Base-by-base conservation (phyloP, 2,329 filamentous ascomycete species). In the Verticillium longisporum region DNA sequence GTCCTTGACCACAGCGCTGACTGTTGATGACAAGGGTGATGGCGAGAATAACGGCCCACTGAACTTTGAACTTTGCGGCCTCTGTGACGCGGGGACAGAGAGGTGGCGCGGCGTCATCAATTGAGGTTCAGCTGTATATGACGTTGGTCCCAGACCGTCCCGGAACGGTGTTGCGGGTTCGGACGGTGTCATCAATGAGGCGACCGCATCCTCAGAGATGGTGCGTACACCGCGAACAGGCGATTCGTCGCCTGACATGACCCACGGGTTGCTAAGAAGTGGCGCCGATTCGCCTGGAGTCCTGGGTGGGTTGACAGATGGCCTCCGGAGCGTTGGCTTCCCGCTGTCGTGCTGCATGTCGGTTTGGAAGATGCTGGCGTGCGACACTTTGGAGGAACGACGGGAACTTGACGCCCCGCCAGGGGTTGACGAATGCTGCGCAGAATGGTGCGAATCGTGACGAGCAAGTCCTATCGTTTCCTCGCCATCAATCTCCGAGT, bases 401-500 rank as follows among this genome's bases (percentile, higher is more conserved):
- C 80, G 77, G 6, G 82, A 83, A 54, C 66, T 60, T 54, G 65
- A 53, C 21, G 65, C 62, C 57, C 61, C 64, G 55, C 68, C 68
- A 15, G 66, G 66, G 15, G 45, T 54, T 7, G 45, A 53, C 14
- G 57, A 31, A 6, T 71, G 72, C 66, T 72, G 67, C 61, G 73
- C 62, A 63, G 76, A 68, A 59, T 73, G 74, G 68, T 76, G 77
- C 56, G 70, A 76, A 65, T 80, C 81, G 69, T 89, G 87, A 53
- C 83, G 74, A 1, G 74, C 71, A 21, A 88, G 79, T 41, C 83
- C 82, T 58, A 88, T 87, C 13, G 83, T 86, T 66, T 88, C 87
- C 65, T 88, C 85, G 38, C 84, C 84, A 55, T 86, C 84, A 33
- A 75, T 76, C 53, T 87, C 83, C 3, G 77, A 82, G 15, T 84